Evolutionary conservation across 2,329 filamentous ascomycete genomes (phyloP).

Genomic region (Claviceps pazoutovae): DNA sequence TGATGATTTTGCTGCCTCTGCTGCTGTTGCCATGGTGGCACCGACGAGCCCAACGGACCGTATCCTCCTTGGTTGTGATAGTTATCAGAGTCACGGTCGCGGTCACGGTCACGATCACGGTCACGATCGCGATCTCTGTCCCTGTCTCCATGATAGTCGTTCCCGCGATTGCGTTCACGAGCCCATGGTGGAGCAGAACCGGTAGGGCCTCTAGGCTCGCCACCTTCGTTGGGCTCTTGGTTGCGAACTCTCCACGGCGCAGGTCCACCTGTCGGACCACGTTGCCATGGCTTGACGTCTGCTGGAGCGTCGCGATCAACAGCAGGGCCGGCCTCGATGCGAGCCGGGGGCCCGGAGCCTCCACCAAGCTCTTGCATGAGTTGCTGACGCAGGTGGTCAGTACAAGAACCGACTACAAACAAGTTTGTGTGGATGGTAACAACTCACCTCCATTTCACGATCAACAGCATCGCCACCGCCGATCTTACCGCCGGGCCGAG

Average conservation of each 20-base stretch:
- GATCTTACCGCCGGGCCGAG: conserved; percentile 48
- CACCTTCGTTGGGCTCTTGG: conserved; percentile 36
- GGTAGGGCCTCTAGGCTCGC: conserved; percentile 29
- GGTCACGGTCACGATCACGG: conserved; percentile 9
- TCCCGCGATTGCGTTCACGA: conserved; percentile 40
- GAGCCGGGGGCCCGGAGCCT: conserved; percentile 54
- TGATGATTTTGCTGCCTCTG: conserved; percentile 7
- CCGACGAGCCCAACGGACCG: conserved; percentile 13
- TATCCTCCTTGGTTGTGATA: conserved; percentile 13
- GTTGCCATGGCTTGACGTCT: conserved; percentile 75
- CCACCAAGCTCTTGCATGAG: conserved; percentile 96
- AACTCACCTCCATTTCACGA: conserved; percentile 80
- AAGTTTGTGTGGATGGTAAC: not conserved
- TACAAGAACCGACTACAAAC: conserved; percentile 5
- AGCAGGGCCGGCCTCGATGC: conserved; percentile 74
- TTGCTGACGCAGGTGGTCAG: conserved; percentile 46
- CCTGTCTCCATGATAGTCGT: conserved; percentile 22
- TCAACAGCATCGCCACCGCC: conserved; percentile 75
- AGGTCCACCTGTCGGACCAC: conserved; percentile 67
- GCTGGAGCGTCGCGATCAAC: conserved; percentile 36
- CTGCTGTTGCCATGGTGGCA: conserved; percentile 30
- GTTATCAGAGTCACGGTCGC: conserved; percentile 11
- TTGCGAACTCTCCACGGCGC: conserved; percentile 61
- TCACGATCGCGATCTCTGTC: conserved; percentile 7
- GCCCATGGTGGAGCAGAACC: conserved; percentile 46